These are phyloP conservation scores for Chrysoporthe cubensis DNA, from an alignment of 2,329 filamentous ascomycete genomes.

Conservation along the genomic window DNA sequence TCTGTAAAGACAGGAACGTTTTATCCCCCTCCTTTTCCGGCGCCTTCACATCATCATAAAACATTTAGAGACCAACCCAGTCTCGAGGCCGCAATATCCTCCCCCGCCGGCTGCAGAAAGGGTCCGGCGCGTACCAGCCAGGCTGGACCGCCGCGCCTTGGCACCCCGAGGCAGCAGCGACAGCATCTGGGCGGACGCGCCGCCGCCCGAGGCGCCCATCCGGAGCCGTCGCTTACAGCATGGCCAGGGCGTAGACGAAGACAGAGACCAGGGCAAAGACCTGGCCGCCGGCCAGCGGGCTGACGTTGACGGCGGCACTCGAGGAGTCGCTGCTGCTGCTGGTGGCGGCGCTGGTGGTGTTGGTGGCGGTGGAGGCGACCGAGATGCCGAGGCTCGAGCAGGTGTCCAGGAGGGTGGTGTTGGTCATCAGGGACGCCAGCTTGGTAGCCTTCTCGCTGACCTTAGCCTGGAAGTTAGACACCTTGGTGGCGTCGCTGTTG, in stretches of 20 bases:
- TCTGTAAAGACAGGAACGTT: constrained; percentile 5
- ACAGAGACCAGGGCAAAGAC: constrained; percentile 19
- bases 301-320: constrained; percentile 20
- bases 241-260: constrained; percentile 17
- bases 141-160: background rate
- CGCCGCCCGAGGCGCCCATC: no score
- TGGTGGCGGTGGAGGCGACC: constrained; percentile 9
- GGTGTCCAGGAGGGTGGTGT: constrained; percentile 39
- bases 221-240: constrained; percentile 8
- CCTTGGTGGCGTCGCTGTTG: constrained; percentile 41
- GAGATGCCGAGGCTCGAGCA: constrained; percentile 28
- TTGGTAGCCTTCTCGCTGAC: constrained; percentile 35
- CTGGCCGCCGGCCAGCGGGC: constrained; percentile 17
- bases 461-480: constrained; percentile 40
- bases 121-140: background rate
- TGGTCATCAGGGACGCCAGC: constrained; percentile 38
- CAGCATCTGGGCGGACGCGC: background rate
- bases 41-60: background rate
- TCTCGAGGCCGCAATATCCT: background rate
- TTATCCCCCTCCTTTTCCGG: background rate
- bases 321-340: background rate
- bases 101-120: background rate
- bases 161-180: background rate
- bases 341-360: background rate
- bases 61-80: background rate